Percentiles rank a stretch among this genome's conserved stretches.
phyloP scores from a whole-genome alignment of 208 protist species.

The Balamuthia mandrillaris region DNA sequence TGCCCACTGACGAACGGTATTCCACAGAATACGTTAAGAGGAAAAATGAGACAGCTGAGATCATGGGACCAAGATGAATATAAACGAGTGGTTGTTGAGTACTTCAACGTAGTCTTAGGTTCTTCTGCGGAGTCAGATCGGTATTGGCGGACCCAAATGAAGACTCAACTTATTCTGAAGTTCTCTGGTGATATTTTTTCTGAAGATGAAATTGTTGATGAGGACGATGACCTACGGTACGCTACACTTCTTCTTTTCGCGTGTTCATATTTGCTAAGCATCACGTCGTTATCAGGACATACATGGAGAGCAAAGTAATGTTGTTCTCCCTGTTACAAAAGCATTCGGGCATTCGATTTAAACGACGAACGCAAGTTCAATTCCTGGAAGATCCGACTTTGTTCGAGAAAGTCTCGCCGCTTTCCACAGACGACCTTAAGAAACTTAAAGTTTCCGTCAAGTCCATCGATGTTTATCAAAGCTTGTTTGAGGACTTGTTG shows the following conservation, averaged over 20 bases:
- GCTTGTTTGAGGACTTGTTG: no score
- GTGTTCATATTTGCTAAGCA: no score
- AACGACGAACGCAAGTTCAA: not conserved
- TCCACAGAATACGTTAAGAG: not conserved
- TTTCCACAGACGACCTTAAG: no score
- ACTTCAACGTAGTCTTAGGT: constrained; percentile 31
- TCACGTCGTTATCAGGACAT: no score
- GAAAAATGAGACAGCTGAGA: constrained; percentile 7
- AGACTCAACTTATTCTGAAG: constrained; percentile 35
- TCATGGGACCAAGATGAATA: constrained; percentile 10
- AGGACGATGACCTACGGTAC: constrained; percentile 29
- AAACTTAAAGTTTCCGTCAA: no score
- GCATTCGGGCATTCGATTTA: constrained; percentile 14
- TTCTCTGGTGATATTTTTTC: constrained; percentile 20
- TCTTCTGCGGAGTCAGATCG: not conserved
- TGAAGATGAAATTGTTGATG: not conserved
- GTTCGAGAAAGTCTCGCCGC: constrained; percentile 30
- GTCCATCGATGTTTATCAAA: no score
- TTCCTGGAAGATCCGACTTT: constrained; percentile 28
- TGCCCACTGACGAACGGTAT: no score
- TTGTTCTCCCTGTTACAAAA: no score
- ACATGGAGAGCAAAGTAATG: no score
- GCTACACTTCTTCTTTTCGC: no score
- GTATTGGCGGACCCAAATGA: constrained; percentile 37
- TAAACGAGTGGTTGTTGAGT: constrained; percentile 18